Percentiles rank a stretch among this genome's conserved stretches.
These are phyloP conservation scores for Nepenthes alata DNA, from an alignment of 179 eudicot genomes.

Conservation along the genomic window DNA sequence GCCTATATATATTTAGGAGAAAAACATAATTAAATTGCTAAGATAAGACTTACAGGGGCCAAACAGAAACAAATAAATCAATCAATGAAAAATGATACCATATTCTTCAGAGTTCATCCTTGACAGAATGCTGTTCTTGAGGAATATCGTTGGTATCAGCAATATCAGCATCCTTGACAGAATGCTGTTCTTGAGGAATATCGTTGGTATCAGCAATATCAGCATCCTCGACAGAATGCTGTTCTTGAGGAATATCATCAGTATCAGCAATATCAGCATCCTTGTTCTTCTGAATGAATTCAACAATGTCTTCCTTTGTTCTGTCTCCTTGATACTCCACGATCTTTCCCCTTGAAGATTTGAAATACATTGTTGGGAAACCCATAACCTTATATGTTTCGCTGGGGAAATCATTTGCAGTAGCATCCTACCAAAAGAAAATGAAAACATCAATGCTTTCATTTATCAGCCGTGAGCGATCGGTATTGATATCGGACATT, in stretches of 20 bases:
- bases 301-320: constrained; percentile 44
- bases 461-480: too few species aligned
- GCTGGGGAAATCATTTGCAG: constrained; percentile 60
- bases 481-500: too few species aligned
- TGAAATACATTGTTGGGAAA: constrained; percentile 64
- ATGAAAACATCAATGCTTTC: not conserved
- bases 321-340: constrained; percentile 39
- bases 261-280: constrained; percentile 4
- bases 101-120: constrained; percentile 1
- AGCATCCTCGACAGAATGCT: not conserved
- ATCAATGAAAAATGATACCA: too few species aligned
- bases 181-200: too few species aligned
- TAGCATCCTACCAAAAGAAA: constrained; percentile 43
- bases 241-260: too few species aligned
- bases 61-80: too few species aligned
- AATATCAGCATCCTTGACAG: not conserved
- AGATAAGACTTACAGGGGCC: too few species aligned
- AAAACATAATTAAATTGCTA: too few species aligned
- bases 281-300: constrained; percentile 43
- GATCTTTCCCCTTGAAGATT: constrained; percentile 41
- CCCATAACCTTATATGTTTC: constrained; percentile 50
- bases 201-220: too few species aligned
- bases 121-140: not conserved
- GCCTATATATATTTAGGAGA: too few species aligned
- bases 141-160: not conserved